Evolutionary conservation across 2,329 filamentous ascomycete genomes (phyloP).

Genomic region (Sporothrix euskadiensis): DNA sequence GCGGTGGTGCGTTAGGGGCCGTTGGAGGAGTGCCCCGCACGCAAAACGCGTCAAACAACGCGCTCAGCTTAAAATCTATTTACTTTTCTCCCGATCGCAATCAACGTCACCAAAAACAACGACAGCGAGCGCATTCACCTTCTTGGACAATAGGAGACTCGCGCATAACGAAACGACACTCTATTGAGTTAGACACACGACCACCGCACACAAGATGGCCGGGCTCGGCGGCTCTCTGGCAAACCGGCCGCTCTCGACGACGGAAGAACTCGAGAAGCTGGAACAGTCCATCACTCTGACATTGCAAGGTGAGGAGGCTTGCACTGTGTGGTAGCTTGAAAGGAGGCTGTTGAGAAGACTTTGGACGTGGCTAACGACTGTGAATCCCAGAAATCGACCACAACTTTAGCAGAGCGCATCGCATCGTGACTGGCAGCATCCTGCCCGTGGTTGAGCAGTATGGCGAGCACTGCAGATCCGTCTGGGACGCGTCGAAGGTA

Average conservation of each 20-base stretch:
- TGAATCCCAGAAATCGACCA: slow-evolving; percentile 79
- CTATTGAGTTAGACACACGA: not conserved
- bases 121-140: not conserved
- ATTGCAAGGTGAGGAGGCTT: slow-evolving; percentile 67
- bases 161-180: not conserved
- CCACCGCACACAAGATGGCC: slow-evolving; percentile 46
- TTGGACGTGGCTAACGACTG: slow-evolving; percentile 19
- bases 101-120: not conserved
- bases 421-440: slow-evolving; percentile 92
- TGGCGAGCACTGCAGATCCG: slow-evolving; percentile 85
- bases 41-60: slow-evolving; percentile 24
- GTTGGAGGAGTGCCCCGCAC: slow-evolving; percentile 20
- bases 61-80: slow-evolving; percentile 14
- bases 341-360: not conserved
- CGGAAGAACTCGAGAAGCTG: slow-evolving; percentile 91
- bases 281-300: slow-evolving; percentile 97
- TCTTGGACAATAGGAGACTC: too few relatives aligned
- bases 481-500: slow-evolving; percentile 97
- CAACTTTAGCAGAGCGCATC: slow-evolving; percentile 95
- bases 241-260: slow-evolving; percentile 68
- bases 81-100: slow-evolving; percentile 7
- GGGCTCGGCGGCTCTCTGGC: slow-evolving; percentile 48
- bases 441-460: slow-evolving; percentile 93
- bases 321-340: too few relatives aligned
- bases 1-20: not conserved